These are phyloP conservation scores for Lasiodiplodia gonubiensis DNA, from an alignment of 2,329 filamentous ascomycete genomes.

Conservation along the genomic window DNA sequence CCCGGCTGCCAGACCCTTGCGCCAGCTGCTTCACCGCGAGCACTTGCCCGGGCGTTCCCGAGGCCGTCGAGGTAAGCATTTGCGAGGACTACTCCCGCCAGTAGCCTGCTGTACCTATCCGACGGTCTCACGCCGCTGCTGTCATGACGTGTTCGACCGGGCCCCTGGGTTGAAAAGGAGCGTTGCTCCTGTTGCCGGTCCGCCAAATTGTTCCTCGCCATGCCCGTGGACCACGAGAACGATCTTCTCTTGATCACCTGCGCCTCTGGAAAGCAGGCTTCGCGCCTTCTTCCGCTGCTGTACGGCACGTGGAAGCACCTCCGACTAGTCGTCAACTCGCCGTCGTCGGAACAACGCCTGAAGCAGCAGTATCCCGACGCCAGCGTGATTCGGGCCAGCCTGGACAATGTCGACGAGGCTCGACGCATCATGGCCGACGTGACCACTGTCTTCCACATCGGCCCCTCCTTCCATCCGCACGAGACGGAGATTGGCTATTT, in stretches of 20 bases:
- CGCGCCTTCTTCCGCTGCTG: slow-evolving; percentile 44
- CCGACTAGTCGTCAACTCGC: slow-evolving; percentile 42
- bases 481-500: slow-evolving; percentile 43
- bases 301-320: slow-evolving; percentile 40
- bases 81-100: neutral
- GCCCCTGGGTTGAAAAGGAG: neutral
- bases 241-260: slow-evolving; percentile 48
- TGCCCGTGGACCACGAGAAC: slow-evolving; percentile 34
- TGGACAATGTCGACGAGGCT: slow-evolving; percentile 36
- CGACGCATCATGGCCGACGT: slow-evolving; percentile 39
- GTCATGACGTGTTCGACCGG: neutral
- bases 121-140: neutral
- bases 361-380: slow-evolving; percentile 40
- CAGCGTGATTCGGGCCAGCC: slow-evolving; percentile 41
- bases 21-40: neutral
- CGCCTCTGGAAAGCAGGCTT: slow-evolving; percentile 47
- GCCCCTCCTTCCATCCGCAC: slow-evolving; percentile 43
- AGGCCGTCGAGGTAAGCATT: neutral
- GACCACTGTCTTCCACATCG: slow-evolving; percentile 42
- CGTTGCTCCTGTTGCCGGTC: neutral
- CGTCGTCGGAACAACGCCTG: slow-evolving; percentile 37
- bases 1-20: neutral
- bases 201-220: slow-evolving; percentile 30
- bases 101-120: too few species aligned
- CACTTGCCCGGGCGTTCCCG: neutral